Percentiles rank a stretch among this genome's conserved stretches.
These are phyloP conservation scores for Blepharisma japonicum DNA, from an alignment of 73 alveolate genomes.

Conservation along the genomic window DNA sequence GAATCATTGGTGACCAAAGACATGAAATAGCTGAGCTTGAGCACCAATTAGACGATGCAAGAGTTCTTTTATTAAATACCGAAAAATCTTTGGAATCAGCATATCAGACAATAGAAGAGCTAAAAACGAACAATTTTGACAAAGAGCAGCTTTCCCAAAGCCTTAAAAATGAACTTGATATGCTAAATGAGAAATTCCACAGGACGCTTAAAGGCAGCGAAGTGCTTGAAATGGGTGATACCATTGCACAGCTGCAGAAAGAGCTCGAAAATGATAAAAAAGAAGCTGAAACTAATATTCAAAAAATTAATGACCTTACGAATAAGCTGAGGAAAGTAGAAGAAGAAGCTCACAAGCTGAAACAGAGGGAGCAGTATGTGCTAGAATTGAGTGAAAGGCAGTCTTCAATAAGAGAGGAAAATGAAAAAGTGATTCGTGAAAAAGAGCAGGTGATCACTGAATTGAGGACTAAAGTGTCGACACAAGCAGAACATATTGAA, in stretches of 20 bases:
- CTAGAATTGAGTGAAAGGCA: neutral
- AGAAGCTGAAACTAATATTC: neutral
- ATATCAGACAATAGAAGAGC: neutral
- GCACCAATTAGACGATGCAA: neutral
- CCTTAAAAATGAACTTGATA: neutral
- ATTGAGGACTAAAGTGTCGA: neutral
- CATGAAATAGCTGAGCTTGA: neutral
- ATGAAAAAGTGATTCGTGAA: neutral
- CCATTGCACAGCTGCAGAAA: neutral
- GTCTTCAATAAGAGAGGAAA: neutral
- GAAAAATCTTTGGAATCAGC: slow-evolving; percentile 1
- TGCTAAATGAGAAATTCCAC: no score
- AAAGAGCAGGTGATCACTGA: slow-evolving; percentile 7
- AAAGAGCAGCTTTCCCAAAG: neutral
- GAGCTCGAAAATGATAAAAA: neutral
- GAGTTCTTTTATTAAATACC: neutral
- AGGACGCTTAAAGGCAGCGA: no score
- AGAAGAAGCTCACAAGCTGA: slow-evolving; percentile 37
- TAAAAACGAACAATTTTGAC: slow-evolving; percentile 12
- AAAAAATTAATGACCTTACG: neutral
- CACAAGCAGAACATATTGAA: slow-evolving; percentile 14
- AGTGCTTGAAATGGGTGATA: no score
- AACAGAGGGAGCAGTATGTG: slow-evolving; percentile 27
- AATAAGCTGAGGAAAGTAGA: slow-evolving; percentile 27
- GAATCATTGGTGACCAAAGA: neutral